These are phyloP conservation scores for Fraxinus floribunda DNA, from an alignment of 305 asterid genomes.

Conservation along the genomic window DNA sequence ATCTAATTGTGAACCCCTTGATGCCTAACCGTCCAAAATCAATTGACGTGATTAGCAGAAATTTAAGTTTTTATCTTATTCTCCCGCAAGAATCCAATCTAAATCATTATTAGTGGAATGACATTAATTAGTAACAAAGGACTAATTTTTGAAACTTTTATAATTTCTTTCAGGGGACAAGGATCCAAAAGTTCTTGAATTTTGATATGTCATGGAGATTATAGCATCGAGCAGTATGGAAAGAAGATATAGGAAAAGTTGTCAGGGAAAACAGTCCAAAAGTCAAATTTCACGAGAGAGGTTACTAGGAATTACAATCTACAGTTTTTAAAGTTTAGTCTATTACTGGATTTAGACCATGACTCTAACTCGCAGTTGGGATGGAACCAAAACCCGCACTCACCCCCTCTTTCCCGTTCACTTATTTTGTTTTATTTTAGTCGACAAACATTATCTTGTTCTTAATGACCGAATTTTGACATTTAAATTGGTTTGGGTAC, in stretches of 20 bases:
- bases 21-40: slow-evolving; percentile 34
- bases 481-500: neutral
- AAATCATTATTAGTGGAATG: slow-evolving; percentile 45
- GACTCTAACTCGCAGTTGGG: slow-evolving; percentile 35
- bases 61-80: slow-evolving; percentile 24
- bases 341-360: slow-evolving; percentile 30
- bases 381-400: slow-evolving; percentile 25
- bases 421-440: slow-evolving; percentile 10
- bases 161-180: slow-evolving; percentile 36
- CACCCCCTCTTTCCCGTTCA: slow-evolving; percentile 10
- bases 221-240: slow-evolving; percentile 39
- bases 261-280: slow-evolving; percentile 34
- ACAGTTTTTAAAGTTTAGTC: slow-evolving; percentile 31
- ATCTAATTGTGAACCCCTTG: slow-evolving; percentile 30
- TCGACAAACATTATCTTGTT: neutral
- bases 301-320: slow-evolving; percentile 41
- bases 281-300: slow-evolving; percentile 60
- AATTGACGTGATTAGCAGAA: slow-evolving; percentile 44
- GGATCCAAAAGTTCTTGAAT: slow-evolving; percentile 49
- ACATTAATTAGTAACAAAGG: slow-evolving; percentile 33
- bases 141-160: slow-evolving; percentile 5
- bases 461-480: neutral
- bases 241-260: slow-evolving; percentile 30
- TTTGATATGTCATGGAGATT: slow-evolving; percentile 36
- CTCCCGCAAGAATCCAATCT: slow-evolving; percentile 41